phyloP scores from a whole-genome alignment of 805 yeast genomes.

The Saccharomycopsis schoenii region DNA sequence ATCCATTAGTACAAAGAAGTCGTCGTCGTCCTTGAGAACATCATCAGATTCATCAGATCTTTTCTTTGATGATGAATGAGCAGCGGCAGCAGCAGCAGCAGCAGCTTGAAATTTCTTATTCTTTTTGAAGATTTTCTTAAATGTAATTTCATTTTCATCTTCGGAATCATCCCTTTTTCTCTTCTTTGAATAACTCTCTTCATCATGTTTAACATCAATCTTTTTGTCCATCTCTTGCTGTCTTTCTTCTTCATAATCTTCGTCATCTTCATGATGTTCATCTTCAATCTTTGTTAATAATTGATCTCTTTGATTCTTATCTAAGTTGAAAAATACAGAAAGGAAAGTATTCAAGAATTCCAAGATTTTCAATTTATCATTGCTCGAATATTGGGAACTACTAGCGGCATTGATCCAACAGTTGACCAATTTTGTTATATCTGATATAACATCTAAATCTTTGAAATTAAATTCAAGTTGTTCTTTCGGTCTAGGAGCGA shows the following conservation, averaged over 20 bases:
- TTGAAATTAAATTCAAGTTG: slow-evolving; percentile 42
- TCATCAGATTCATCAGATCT: neutral
- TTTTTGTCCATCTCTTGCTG: neutral
- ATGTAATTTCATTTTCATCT: neutral
- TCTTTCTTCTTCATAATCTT: neutral
- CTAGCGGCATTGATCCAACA: slow-evolving; percentile 42
- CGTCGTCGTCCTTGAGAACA: neutral
- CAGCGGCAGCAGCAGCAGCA: neutral
- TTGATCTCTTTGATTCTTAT: slow-evolving; percentile 16
- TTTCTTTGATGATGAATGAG: neutral
- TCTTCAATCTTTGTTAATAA: slow-evolving; percentile 3
- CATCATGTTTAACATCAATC: neutral
- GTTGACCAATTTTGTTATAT: slow-evolving; percentile 47
- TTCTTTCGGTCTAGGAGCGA: slow-evolving; percentile 61
- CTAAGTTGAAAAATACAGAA: slow-evolving; percentile 48
- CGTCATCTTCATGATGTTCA: neutral
- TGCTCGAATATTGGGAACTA: slow-evolving; percentile 48
- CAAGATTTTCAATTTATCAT: slow-evolving; percentile 56
- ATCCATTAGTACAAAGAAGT: neutral
- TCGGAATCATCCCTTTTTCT: neutral
- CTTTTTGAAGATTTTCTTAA: neutral
- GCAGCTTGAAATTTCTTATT: slow-evolving; percentile 1
- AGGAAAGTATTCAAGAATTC: slow-evolving; percentile 53
- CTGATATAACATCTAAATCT: slow-evolving; percentile 51
- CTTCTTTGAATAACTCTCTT: neutral